These are phyloP conservation scores for Diaporthe caulivora DNA, from an alignment of 2,329 filamentous ascomycete genomes.

Conservation along the genomic window DNA sequence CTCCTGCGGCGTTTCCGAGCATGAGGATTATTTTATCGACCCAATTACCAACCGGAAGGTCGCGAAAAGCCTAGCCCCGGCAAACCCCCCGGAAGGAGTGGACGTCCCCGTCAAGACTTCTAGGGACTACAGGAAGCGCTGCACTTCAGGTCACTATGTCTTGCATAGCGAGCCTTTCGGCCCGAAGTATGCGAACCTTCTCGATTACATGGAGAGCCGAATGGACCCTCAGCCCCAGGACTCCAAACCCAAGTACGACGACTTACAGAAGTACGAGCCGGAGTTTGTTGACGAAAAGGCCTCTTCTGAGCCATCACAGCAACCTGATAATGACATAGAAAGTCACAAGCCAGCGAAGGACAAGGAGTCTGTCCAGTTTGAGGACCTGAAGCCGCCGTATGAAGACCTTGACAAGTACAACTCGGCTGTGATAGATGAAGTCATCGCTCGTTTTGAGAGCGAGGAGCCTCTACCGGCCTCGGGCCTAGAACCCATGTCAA, in stretches of 20 bases:
- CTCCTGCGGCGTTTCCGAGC: conserved; percentile 33
- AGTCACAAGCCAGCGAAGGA: conserved; percentile 51
- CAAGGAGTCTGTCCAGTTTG: conserved; percentile 45
- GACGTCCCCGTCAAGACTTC: conserved; percentile 48
- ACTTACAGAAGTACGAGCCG: conserved; percentile 53
- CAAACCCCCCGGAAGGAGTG: conserved; percentile 38
- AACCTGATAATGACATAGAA: conserved; percentile 44
- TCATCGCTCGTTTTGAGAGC: conserved; percentile 17
- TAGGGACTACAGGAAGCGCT: conserved; percentile 52
- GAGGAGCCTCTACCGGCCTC: neutral
- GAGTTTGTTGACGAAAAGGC: conserved; percentile 48
- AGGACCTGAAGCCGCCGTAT: conserved; percentile 50
- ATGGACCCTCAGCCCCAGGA: conserved; percentile 46
- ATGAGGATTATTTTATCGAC: conserved; percentile 61
- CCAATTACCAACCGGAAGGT: conserved; percentile 71
- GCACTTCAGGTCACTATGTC: conserved; percentile 44
- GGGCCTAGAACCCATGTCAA: neutral
- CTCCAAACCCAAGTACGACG: conserved; percentile 48
- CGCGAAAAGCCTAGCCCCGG: conserved; percentile 44
- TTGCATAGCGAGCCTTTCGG: conserved; percentile 45
- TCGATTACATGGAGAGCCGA: conserved; percentile 38
- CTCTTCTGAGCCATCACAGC: conserved; percentile 45
- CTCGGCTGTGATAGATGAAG: conserved; percentile 41
- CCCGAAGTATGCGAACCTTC: conserved; percentile 51
- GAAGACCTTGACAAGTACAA: conserved; percentile 58